Base-by-base conservation (phyloP, 495 filamentous ascomycete genomes). In the Trichoderma asperelloides region DNA sequence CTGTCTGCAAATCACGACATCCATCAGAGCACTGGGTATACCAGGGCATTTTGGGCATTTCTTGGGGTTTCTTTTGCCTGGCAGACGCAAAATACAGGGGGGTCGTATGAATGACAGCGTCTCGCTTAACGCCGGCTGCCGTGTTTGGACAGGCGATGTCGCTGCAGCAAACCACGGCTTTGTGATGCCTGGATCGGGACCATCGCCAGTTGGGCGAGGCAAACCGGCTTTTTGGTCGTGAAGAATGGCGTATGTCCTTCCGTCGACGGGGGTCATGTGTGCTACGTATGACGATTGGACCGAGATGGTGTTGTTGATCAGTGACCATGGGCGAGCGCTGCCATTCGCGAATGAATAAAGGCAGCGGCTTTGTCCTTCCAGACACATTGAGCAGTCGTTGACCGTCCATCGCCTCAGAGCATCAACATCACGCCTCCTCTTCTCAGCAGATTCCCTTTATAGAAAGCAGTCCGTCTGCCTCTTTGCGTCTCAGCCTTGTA, bases 261-360 rank as follows among this genome's bases (percentile, higher is more conserved):
- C 49, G 49, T 27, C 21, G 9, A 23, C 6, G n/a, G 55, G 55
- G 55, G 55, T 60, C 55, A 60, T 60, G 55, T 60, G 55, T 60
- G 55, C 55, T 28, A 60, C 23, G 55, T 60, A 60, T 60, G 55
- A 60, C 55, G 55, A 60, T 18, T 12, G 11, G n/a, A 21, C 55
- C 2, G 12, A 60, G 55, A 30, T 60, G 55, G 55, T 60, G 55
- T 60, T 18, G 55, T 30, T 21, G 55, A 60, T 60, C 55, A 60
- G 30, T 21, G 49, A n/a, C n/a, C 49, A 11, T 21, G 49, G 49
- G 21, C 2, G n/a, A n/a, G 16, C 49, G 25, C 55, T 28, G 55
- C 12, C 25, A 30, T 60, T 12, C 55, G n/a, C 55, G 55, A 60
- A 60, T 60, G 27, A 60, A 60, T 60, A 60, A 60, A 60, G 27